Percentiles rank a stretch among this genome's conserved stretches.
Evolutionary conservation across 768 basidiomycete genomes (phyloP).

Genomic region (Auricularia sp.): DNA sequence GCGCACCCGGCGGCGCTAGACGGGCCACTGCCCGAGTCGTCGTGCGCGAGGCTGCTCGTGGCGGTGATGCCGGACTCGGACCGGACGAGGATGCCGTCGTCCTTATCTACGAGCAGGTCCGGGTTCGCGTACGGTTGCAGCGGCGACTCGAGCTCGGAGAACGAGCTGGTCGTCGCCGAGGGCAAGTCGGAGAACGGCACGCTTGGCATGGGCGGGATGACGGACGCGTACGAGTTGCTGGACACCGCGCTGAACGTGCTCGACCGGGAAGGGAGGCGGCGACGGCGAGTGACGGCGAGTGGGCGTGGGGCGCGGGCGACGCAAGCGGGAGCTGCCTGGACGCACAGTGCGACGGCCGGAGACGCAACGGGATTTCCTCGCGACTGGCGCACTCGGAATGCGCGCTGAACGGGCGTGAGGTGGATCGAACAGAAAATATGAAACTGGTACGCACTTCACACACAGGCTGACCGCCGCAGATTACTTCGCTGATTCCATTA

Average conservation of each 20-base stretch:
- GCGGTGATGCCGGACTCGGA: not conserved
- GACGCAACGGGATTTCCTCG: too few relatives aligned
- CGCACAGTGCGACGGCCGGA: too few relatives aligned
- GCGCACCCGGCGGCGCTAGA: not conserved
- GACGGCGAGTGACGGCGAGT: too few relatives aligned
- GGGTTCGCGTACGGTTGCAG: slow-evolving; percentile 78
- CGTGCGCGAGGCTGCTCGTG: not conserved
- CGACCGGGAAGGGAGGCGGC: not conserved
- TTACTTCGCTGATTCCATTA: too few relatives aligned
- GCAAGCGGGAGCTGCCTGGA: too few relatives aligned
- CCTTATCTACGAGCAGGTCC: slow-evolving; percentile 33
- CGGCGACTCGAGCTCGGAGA: not conserved
- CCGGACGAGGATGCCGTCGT: not conserved
- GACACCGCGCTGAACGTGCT: not conserved
- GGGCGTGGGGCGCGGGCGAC: too few relatives aligned
- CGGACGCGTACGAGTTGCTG: not conserved
- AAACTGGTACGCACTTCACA: too few relatives aligned
- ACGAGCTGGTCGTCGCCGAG: not conserved
- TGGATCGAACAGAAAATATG: too few relatives aligned
- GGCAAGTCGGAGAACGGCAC: not conserved
- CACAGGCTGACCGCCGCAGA: too few relatives aligned
- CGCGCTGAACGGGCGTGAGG: too few relatives aligned
- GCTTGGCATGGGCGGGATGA: not conserved
- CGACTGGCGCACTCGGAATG: too few relatives aligned
- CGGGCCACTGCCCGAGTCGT: not conserved